phyloP scores from a whole-genome alignment of 2,329 filamentous ascomycete genomes.

The Colletotrichum cuscutae region DNA sequence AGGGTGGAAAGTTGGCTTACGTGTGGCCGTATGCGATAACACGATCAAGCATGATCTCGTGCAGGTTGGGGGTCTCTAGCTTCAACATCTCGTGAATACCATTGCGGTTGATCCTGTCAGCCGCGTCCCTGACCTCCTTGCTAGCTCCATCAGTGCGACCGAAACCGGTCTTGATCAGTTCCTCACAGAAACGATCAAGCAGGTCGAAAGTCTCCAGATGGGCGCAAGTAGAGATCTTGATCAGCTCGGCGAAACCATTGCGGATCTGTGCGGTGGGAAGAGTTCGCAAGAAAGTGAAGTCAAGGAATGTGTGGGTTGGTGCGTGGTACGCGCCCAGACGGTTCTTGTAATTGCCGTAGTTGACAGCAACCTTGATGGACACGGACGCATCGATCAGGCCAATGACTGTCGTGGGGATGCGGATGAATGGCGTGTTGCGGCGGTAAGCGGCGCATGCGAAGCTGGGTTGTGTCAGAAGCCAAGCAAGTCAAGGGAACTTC shows the following conservation, averaged over 20 bases:
- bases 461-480: conserved; percentile 46
- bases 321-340: conserved; percentile 79
- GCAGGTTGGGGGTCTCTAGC: conserved; percentile 77
- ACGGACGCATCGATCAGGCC: conserved; percentile 81
- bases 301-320: conserved; percentile 77
- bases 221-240: conserved; percentile 80
- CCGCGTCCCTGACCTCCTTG: conserved; percentile 66
- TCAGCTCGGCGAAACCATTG: conserved; percentile 79
- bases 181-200: conserved; percentile 75
- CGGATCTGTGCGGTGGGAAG: conserved; percentile 75
- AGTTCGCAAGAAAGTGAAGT: conserved; percentile 77
- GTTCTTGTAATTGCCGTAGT: conserved; percentile 82
- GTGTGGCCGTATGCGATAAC: conserved; percentile 82
- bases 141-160: conserved; percentile 68
- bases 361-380: conserved; percentile 82
- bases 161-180: conserved; percentile 72
- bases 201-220: conserved; percentile 74
- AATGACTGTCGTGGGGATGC: conserved; percentile 79
- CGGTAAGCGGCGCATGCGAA: conserved; percentile 79
- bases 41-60: conserved; percentile 77
- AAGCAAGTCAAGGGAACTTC: conserved; percentile 48
- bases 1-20: conserved; percentile 45
- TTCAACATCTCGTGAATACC: conserved; percentile 80
- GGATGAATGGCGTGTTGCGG: conserved; percentile 78
- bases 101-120: conserved; percentile 74